Base-by-base conservation (phyloP, 257 asterid genomes). In the Nicotiana noctiflora region DNA sequence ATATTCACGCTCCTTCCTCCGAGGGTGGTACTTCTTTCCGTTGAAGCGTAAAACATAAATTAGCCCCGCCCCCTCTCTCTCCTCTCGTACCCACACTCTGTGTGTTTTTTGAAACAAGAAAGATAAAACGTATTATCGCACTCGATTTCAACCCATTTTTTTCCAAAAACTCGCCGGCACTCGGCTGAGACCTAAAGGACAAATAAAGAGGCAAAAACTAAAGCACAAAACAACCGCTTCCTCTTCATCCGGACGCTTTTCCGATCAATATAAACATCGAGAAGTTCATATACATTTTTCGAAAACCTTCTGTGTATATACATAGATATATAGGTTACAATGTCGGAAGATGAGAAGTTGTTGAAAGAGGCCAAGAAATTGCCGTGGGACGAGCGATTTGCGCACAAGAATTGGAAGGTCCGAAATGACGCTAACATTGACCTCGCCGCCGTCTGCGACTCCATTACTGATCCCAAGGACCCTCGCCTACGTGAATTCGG, bases 311-410 rank as follows among this genome's bases (percentile, higher is more conserved):
- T 29, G 40, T 44, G 19, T 37, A n/a, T 21, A 56, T 61, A 19
- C 27, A 44, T 44, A 72, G 13, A 32, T 59, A 32, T 31, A 79
- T 68, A 74, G 78, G 31, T 64, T 37, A 81, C 84, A 91, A 94
- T 93, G 99, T 93, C 99, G 97, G 99, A 96, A 93, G 99, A 96
- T 81, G 99, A 96, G 94, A 96, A 96, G 92, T 91, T 96, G 79
- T 88, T 96, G 95, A 96, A 94, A 93, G 99, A 93, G 92, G 98
- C 99, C 64, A 96, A 96, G 95, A 96, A 96, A 84, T 88, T 93
- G 83, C 92, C 97, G 4, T 96, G 98, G 99, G 98, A 93, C 90
- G 98, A 96, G 81, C 91, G 99, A 56, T 85, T 96, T 86, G 65
- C 90, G 92, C 99, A 96, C 84, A 96, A 94, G 92, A 96, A 94